Percentiles rank a stretch among this genome's conserved stretches.
These are phyloP conservation scores for Polyporus tsugae DNA, from an alignment of 1,284 basidiomycete genomes.

Conservation along the genomic window DNA sequence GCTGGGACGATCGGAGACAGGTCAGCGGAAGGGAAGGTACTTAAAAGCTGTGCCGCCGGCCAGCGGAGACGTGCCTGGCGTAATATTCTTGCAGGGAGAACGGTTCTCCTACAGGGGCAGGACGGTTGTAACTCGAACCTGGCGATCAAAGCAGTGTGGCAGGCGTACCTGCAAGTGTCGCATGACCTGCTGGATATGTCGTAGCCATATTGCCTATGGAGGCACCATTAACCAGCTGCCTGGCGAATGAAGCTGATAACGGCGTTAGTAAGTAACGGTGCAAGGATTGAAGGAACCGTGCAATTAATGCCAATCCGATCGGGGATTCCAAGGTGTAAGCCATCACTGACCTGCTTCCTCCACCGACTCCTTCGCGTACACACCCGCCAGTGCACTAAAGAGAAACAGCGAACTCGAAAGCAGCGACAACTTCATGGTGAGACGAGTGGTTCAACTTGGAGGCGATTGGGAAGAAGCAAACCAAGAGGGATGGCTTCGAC, in stretches of 20 bases:
- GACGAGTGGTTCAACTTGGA: background rate
- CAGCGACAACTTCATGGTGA: background rate
- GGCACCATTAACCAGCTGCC: constrained; percentile 51
- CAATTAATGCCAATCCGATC: background rate
- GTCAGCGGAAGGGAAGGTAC: constrained; percentile 6
- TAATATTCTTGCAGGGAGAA: constrained; percentile 72
- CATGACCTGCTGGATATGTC: constrained; percentile 52
- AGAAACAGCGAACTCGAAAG: background rate
- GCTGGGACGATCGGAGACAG: constrained; percentile 41
- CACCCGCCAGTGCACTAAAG: background rate
- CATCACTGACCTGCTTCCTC: constrained; percentile 43
- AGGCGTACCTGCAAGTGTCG: constrained; percentile 48
- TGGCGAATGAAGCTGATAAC: constrained; percentile 50
- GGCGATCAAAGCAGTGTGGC: constrained; percentile 15
- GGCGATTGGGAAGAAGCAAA: background rate
- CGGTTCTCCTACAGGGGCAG: constrained; percentile 52
- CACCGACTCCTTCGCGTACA: constrained; percentile 36
- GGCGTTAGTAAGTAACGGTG: constrained; percentile 14
- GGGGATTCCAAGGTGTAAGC: background rate
- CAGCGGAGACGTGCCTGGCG: constrained; percentile 44
- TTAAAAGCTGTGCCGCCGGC: background rate
- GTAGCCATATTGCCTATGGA: constrained; percentile 59
- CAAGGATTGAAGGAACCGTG: background rate
- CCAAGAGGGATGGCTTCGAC: background rate
- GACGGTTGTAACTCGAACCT: constrained; percentile 17